These are phyloP conservation scores for Lumnitzera littorea DNA, from an alignment of 345 rosid species.

Conservation along the genomic window DNA sequence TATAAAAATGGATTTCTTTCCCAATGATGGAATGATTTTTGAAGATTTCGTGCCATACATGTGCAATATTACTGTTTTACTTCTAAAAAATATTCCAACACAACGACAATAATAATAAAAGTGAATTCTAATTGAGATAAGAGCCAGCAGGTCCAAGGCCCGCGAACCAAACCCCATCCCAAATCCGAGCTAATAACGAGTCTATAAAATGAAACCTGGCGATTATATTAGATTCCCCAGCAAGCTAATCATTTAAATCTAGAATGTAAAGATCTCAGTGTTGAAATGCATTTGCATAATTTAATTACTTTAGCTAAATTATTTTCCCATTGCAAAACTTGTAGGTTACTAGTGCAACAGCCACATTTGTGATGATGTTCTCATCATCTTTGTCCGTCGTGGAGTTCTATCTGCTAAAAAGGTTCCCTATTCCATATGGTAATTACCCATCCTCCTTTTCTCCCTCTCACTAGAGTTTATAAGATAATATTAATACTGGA, in stretches of 20 bases:
- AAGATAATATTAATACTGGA: neutral
- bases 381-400: conserved; percentile 94
- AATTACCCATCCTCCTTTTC: neutral
- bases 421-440: conserved; percentile 95
- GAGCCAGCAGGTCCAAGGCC: no score
- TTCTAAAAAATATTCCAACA: no score
- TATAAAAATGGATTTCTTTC: no score
- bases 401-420: conserved; percentile 84
- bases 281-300: neutral
- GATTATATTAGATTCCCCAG: no score
- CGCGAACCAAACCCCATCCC: no score
- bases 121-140: no score
- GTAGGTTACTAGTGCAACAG: conserved; percentile 96
- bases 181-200: no score
- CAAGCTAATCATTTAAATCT: neutral
- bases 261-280: neutral
- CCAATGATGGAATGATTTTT: no score
- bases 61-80: no score
- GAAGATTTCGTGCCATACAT: no score
- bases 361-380: conserved; percentile 97
- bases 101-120: no score
- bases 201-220: no score
- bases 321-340: neutral
- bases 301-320: neutral
- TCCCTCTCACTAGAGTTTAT: neutral